These are phyloP conservation scores for Rehmannia glutinosa DNA, from an alignment of 257 asterid genomes.

Conservation along the genomic window DNA sequence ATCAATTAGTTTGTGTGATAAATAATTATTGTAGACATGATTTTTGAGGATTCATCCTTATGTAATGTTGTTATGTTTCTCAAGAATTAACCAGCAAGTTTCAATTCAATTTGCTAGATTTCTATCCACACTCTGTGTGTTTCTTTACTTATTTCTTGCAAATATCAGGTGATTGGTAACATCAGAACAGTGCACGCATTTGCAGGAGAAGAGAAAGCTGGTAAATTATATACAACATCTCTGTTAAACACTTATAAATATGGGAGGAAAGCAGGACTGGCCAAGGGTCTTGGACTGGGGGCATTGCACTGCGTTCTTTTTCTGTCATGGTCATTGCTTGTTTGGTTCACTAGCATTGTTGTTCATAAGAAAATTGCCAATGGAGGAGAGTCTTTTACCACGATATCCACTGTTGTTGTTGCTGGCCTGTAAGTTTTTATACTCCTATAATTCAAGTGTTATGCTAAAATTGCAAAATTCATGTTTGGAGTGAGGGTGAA, in stretches of 20 bases:
- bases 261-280: constrained; percentile 87
- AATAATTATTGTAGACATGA: not conserved
- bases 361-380: constrained; percentile 86
- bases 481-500: not conserved
- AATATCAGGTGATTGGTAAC: constrained; percentile 71
- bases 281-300: constrained; percentile 94
- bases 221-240: constrained; percentile 51
- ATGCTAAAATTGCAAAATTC: not conserved
- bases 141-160: not conserved
- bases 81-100: too few species aligned
- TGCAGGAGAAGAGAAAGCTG: constrained; percentile 89
- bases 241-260: constrained; percentile 63
- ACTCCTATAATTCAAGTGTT: not conserved
- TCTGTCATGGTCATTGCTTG: constrained; percentile 93
- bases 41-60: not conserved
- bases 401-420: constrained; percentile 96
- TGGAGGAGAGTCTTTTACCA: constrained; percentile 95
- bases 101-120: too few species aligned
- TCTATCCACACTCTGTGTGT: not conserved
- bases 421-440: constrained; percentile 77
- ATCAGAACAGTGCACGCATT: constrained; percentile 96
- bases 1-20: too few species aligned
- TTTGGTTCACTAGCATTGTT: constrained; percentile 91
- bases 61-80: too few species aligned
- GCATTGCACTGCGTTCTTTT: constrained; percentile 86